A percentile compares a stretch with the other conserved stretches of the same genome.
phyloP scores from a whole-genome alignment of 345 rosid species.

The Citrus mangshanensis region DNA sequence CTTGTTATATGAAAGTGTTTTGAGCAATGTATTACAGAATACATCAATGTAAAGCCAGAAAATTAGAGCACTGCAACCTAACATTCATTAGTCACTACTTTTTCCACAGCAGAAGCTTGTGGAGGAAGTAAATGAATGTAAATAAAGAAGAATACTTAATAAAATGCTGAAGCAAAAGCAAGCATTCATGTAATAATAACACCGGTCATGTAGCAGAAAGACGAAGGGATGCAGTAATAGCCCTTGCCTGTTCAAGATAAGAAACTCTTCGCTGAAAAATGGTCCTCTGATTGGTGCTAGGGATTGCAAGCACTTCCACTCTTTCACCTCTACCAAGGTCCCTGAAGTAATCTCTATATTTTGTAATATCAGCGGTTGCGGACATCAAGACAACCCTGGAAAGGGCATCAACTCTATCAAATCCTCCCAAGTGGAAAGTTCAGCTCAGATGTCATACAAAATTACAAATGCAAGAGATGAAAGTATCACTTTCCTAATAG shows the following conservation, averaged over 20 bases:
- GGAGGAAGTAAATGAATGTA: too few species aligned
- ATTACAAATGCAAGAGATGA: neutral
- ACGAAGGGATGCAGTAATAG: conserved; percentile 1
- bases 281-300: conserved; percentile 54
- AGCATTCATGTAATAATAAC: neutral
- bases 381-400: conserved; percentile 95
- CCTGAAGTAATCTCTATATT: conserved; percentile 82
- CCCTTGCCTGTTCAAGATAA: conserved; percentile 79
- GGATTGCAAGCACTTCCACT: conserved; percentile 89
- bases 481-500: neutral
- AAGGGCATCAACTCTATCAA: conserved; percentile 10
- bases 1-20: neutral
- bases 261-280: conserved; percentile 62
- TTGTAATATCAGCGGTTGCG: conserved; percentile 87
- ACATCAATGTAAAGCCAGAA: neutral
- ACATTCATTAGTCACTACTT: neutral
- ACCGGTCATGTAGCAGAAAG: neutral
- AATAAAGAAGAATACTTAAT: neutral
- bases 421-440: neutral
- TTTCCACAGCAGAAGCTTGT: neutral
- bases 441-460: neutral
- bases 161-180: neutral
- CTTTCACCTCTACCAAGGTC: conserved; percentile 87
- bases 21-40: neutral
- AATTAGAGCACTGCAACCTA: neutral